Evolutionary conservation across 2,329 filamentous ascomycete species (phyloP).

Genomic region (Claviceps capensis): DNA sequence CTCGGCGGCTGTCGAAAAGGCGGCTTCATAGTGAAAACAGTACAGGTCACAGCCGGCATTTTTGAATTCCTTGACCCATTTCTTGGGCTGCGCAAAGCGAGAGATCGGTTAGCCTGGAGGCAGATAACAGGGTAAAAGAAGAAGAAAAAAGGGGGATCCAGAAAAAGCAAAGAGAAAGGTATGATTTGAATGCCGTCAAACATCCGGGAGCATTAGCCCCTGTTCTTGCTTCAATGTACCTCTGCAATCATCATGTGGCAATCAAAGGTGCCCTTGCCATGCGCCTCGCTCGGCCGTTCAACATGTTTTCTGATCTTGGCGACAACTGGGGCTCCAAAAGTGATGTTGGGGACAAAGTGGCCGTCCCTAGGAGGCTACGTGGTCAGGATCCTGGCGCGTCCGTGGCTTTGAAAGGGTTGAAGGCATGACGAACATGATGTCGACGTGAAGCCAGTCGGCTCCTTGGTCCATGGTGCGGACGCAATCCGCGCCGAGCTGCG

Average conservation of each 20-base stretch:
- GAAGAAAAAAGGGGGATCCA: not conserved
- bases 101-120: not conserved
- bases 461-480: constrained; percentile 71
- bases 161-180: too few species aligned
- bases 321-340: constrained; percentile 88
- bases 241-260: constrained; percentile 99
- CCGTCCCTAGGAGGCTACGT: constrained; percentile 56
- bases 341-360: constrained; percentile 97
- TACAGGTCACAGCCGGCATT: constrained; percentile 94
- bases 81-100: constrained; percentile 63
- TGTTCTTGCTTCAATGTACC: constrained; percentile 35
- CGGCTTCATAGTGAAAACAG: constrained; percentile 99
- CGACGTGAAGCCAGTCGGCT: constrained; percentile 87
- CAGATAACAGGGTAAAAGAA: not conserved
- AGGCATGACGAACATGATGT: constrained; percentile 53
- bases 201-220: not conserved
- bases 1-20: constrained; percentile 75
- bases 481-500: constrained; percentile 74
- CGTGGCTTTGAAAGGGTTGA: constrained; percentile 12
- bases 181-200: too few species aligned
- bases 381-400: not conserved
- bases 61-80: constrained; percentile 94
- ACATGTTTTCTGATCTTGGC: constrained; percentile 86
- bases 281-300: constrained; percentile 51
- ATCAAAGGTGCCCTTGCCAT: constrained; percentile 86